Evolutionary conservation across 1,284 basidiomycete genomes (phyloP), one percentile per base, ranked within the genome.

Genomic region (Ceratobasidium papillatum): DNA sequence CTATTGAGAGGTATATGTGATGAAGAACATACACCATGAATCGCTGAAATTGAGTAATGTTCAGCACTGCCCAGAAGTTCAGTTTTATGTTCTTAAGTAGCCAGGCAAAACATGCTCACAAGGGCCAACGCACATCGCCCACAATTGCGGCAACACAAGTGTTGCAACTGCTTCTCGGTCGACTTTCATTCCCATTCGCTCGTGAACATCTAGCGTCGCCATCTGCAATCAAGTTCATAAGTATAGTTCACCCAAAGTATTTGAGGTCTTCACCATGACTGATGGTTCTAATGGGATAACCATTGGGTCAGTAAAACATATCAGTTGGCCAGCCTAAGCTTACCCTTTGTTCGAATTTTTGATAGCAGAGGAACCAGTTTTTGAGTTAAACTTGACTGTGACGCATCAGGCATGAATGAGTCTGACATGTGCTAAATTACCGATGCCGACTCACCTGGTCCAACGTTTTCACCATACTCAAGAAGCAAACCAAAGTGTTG

Each of bases 91-190:
- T 30, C 19, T 27, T 27, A 19, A 30, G 54, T 2, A 43, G 5
- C 14, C 34, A 11, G 11, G 58, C 11, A 61, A 78, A 27, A 52
- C 27, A 47, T 17, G 86, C 92, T 80, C 80, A 94, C 94, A 81
- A 68, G 96, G 96, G n/a, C 95, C 96, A 84, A 98, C 96, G 0
- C 93, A 95, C 95, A 98, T 97, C 0, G 91, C 86, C 96, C 96
- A 98, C 9, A 98, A 84, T 79, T 98, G 96, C 14, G 96, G 96
- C 19, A 99, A 85, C 17, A 98, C 94, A 43, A 96, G 86, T 0
- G 94, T 97, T 0, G 97, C 97, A 19, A 98, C 93, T 3, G 96
- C 94, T 82, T 98, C 96, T 58, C 95, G 87, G 78, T 98, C 96
- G 3, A 99, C 92, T 81, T 99, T 99, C 78, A 90, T 87, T 1